Base-by-base conservation (phyloP, 805 yeast species). In the Zygosaccharomyces siamensis region DNA sequence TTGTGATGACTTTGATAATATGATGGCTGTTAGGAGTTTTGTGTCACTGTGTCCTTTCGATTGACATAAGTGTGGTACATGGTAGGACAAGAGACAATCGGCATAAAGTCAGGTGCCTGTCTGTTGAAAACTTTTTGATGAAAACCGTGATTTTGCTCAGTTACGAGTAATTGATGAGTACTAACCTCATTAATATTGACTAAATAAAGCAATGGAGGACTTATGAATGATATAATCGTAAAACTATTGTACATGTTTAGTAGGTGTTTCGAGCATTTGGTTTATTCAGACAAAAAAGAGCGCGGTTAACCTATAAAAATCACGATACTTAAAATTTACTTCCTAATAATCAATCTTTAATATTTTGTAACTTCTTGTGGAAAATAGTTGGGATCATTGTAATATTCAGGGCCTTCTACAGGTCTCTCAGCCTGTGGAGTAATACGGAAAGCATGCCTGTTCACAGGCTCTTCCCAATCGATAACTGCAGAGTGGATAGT, bases 381-480 rank as follows among this genome's bases (percentile, higher is more conserved):
- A 21, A 26, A 47, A 21, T 50, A 50, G 42, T 39, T 47, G 6
- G 45, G 44, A 18, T 47, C 46, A 23, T 43, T 56, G 57, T 38
- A 72, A 58, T 74, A 75, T 18, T 64, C 62, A 41, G 77, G 77
- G 51, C 64, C 70, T 37, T 77, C 74, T 18, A 69, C 75, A 5
- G 93, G 92, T 61, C 83, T 72, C 64, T 85, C 90, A n/a, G 83
- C 89, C 58, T 77, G 76, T 5, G 85, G 81, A 14, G 89, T 83
- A 49, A 84, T 77, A 66, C 90, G 76, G 60, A 80, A 80, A 5
- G 86, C 86, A 55, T 84, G 89, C 65, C 90, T 77, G 30, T 79
- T 72, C 31, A 74, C 78, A 12, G 84, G 81, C 39, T 77, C 72
- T 54, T 77, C 83, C 82, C 86, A 84, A 58, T 84, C 90, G 46